Conservation (phyloP, 352 stramenopile genomes). For the Pythium pectinolyticum region DNA sequence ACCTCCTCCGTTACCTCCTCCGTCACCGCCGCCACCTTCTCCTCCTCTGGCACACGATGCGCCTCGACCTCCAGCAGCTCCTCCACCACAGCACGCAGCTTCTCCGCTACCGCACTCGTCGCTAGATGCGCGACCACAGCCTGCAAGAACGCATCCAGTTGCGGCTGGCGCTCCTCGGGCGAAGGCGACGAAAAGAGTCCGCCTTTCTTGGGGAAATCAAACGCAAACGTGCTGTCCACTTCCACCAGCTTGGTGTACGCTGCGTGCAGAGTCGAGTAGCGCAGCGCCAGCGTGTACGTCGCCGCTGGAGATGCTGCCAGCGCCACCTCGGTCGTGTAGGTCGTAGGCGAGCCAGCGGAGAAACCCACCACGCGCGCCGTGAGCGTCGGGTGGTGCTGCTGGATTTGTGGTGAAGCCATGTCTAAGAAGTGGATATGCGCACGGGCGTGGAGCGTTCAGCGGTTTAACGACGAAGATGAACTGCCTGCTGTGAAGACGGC, state of each 20-base stretch:
- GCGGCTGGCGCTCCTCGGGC: slow-evolving; percentile 52
- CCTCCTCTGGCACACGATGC: slow-evolving; percentile 20
- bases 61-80: slow-evolving; percentile 57
- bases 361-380: slow-evolving; percentile 51
- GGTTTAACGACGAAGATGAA: too few relatives aligned
- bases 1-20: slow-evolving; percentile 51
- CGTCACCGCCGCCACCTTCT: slow-evolving; percentile 44
- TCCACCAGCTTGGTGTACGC: slow-evolving; percentile 55
- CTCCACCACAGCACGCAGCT: slow-evolving; percentile 46
- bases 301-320: slow-evolving; percentile 24
- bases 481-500: not conserved
- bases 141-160: slow-evolving; percentile 66
- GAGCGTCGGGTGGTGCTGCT: too few relatives aligned
- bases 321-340: slow-evolving; percentile 59
- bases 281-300: slow-evolving; percentile 49
- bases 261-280: slow-evolving; percentile 64
- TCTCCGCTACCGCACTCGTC: slow-evolving; percentile 37
- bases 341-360: slow-evolving; percentile 40
- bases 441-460: too few relatives aligned
- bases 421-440: too few relatives aligned
- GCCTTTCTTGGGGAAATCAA: slow-evolving; percentile 66
- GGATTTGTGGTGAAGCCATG: slow-evolving; percentile 12
- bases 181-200: slow-evolving; percentile 58
- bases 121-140: slow-evolving; percentile 55
- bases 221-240: slow-evolving; percentile 50